Evolutionary conservation across 257 asterid species (phyloP), one percentile per base, ranked within the genome.

Genomic region (Anisodus acutangulus): DNA sequence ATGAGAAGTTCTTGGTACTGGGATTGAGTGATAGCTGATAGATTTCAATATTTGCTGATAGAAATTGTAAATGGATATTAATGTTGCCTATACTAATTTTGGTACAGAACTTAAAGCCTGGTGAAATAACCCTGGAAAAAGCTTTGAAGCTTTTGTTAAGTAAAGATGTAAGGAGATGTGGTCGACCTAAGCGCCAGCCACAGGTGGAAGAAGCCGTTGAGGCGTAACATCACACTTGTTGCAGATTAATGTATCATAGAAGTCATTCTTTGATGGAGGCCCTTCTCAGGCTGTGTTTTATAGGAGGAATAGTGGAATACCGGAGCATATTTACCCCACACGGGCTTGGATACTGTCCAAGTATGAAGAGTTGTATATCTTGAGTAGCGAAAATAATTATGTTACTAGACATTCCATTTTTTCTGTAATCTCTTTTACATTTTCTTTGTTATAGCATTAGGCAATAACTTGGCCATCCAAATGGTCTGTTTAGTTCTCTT

Each of bases 101-200:
- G 26, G 74, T 59, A 43, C 93, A 95, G 98, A 89, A 88, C 84
- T 51, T 90, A 90, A 93, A 89, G 43, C 91, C 94, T 15, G 78
- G 8, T 7, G 95, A 93, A n/a, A 85, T 95, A 79, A 90, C 89
- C 35, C 45, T 95, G 71, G 97, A 93, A 91, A 91, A 89, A 86
- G 97, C 95, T 51, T 51, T 94, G 90, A 68, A 90, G 90, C 90
- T 94, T 51, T 90, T 95, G 70, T 49, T 82, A 47, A 85, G 97
- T 88, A 89, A 90, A 81, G 91, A 89, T 76, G 97, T 91, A 35
- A 92, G 82, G 88, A 89, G 85, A 84, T 78, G 84, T 83, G 97
- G 98, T 55, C 88, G 98, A 83, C 98, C 98, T 9, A 91, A 91
- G 84, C 81, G 80, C 70, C 81, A 76, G 26, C 67, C 49, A 59